Base-by-base conservation (phyloP, 169 alveolate species). In the Sarcocystis neurona region DNA sequence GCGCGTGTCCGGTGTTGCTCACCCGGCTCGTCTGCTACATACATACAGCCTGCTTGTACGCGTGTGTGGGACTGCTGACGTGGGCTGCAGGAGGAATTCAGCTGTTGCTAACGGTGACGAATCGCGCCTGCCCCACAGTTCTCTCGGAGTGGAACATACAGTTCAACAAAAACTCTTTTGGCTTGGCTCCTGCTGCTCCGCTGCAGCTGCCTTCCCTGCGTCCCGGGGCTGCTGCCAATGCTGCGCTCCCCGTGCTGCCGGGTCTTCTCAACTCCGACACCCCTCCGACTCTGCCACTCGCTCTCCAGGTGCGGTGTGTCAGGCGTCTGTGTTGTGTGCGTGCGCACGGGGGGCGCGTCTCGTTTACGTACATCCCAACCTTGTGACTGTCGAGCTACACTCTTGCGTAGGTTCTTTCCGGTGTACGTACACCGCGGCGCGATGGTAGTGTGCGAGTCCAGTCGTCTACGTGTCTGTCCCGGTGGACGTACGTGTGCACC, bases 241-340 rank as follows among this genome's bases (percentile, higher is more conserved):
- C 92, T 5, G 23, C 74, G 4, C 80, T 93, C 6, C 50, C 87
- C 34, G 85, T 93, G 15, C 77, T 68, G 27, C 93, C 94, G 30
- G 91, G 91, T 58, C 72, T 86, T 47, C 89, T 93, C 34, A 90
- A 78, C 79, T 93, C 95, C 60, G 84, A 90, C 80, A 75, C 93
- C 15, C 93, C 95, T 5, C 95, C 95, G 39, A 32, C 93, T 27
- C 75, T 56, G 30, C 94, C 95, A 3, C 92, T 90, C 80, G 53
- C 84, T 46, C 84, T 92, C 41, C 93, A 92, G 85, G 95, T 89
- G 41, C 44, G 85, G 95, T 89, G 41, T 41, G 53, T 0, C 37
- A 70, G 58, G 27, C 23, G 18, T 12, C 70, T 58, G 18, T 12
- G 39, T 12, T 12, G 23, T 27, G n/a, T 2, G 70, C 23, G 39